Base-by-base conservation (phyloP, 1,284 basidiomycete species). In the Boletus chippewaensis region DNA sequence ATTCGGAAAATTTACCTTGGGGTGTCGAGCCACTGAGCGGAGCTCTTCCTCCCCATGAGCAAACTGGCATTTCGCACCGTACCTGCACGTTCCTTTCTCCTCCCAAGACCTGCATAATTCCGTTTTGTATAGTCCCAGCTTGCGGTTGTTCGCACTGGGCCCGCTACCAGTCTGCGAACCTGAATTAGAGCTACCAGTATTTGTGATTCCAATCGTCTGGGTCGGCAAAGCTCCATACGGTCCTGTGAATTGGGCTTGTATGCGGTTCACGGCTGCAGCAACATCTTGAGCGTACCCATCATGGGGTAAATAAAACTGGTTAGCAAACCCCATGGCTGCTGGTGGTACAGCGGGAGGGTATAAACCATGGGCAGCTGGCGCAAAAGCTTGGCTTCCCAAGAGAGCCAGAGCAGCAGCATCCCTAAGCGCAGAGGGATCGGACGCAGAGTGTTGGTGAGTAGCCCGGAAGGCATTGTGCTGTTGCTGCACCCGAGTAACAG, bases 101-200 rank as follows among this genome's bases (percentile, higher is more conserved):
- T 93, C 91, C 91, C 91, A 95, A 65, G 89, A 92, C 55, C 91
- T 76, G 70, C 91, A 95, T 32, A 94, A 61, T 65, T 95, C 91
- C 0, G 92, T 95, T 77, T 95, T 95, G 77, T 94, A 95, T 43
- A 94, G 66, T 20, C 87, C 88, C 31, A 90, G 69, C 71, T 95
- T 95, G 58, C 87, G 78, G 63, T 93, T 94, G 69, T 91, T 92
- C 4, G 88, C 84, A 55, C 87, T 91, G 8, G 89, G 90, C 0
- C 90, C 89, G 46, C 72, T 69, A 34, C 66, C 65, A 13, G 49
- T 62, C 42, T 68, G 66, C 16, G 61, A 63, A 40, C 67, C 58
- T 49, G 54, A 4, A 48, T 58, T 69, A 47, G 65, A 73, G 46
- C 70, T 71, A 40, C 70, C 71, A 2, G 71, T 70, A 16, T 72